Base-by-base conservation (phyloP, 257 asterid genomes). In the Fraxinus excelsior region DNA sequence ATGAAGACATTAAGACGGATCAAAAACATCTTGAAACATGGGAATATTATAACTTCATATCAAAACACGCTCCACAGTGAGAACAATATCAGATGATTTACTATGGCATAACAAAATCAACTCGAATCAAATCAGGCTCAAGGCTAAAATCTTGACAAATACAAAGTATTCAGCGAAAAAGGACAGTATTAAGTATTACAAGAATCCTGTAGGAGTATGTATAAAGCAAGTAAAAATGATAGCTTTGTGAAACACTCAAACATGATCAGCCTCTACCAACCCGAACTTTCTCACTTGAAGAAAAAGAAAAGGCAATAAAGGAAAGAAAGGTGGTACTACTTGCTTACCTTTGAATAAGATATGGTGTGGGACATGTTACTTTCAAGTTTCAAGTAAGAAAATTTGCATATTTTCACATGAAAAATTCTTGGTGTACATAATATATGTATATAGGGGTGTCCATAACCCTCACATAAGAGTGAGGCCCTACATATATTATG, bases 191-290 rank as follows among this genome's bases (percentile, higher is more conserved):
- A 60, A 70, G 80, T 53, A 78, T 84, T 67, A 72, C 72, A 84
- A 83, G 96, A 92, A 90, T 90, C 87, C n/a, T 14, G 78, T 14
- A 87, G 79, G 97, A 90, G 94, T 92, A 83, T 74, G 86, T 79
- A 84, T 44, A 90, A 94, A 92, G 98, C 88, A 92, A 87, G 82
- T 72, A 77, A 84, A 76, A 72, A 78, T 76, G 83, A 83, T 86
- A 82, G 85, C 80, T 81, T 85, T 78, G 86, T 46, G 60, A 75
- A 84, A 72, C 74, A 87, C 81, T 82, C 75, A 29, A 19, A 78
- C 75, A 75, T 76, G 60, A 74, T 74, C 62, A 82, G 78, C 80
- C 74, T 82, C 80, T 88, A 93, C 90, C 97, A 74, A 90, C 94
- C 81, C 71, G 71, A 83, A 84, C 79, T 84, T 88, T 34, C 84